Base-by-base conservation (phyloP, 2,329 filamentous ascomycete species). In the Fusarium pilosicola region DNA sequence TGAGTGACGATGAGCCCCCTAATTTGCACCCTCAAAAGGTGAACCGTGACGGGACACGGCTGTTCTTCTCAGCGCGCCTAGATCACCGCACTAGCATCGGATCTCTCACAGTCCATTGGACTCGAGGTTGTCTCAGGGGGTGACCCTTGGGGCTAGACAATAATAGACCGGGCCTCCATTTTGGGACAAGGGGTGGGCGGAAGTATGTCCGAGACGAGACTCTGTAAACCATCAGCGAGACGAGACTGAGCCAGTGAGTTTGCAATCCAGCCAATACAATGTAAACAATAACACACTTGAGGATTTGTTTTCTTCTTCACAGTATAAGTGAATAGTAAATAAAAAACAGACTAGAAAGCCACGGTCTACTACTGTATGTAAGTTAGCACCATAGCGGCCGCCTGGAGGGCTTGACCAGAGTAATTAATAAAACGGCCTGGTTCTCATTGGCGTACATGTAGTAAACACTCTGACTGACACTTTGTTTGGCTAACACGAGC, bases 41-140 rank as follows among this genome's bases (percentile, higher is more conserved):
- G 32, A 34, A 34, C 32, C 32, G 32, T 34, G 67, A 75, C 51
- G 48, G 58, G 22, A 60, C 57, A 41, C 38, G 30, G 61, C 45
- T 57, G 56, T 38, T 38, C 56, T 44, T 62, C 57, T 63, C 69
- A 62, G 74, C 75, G 71, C 59, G 49, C 62, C 62, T 70, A 66
- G 65, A 52, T 66, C 65, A 72, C 62, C 64, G 49, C 68, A 62
- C 76, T 78, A 77, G 74, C 46, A 62, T 68, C 28, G 54, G 54
- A 74, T 74, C 63, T 65, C 70, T 64, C 39, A 24, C 63, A 52
- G 36, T 73, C 70, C 64, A 77, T 78, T 76, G 75, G 74, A 68
- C 57, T 65, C 30, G 64, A 57, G 51, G 36, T 56, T 69, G 76
- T 78, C 75, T 78, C 76, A 78, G 76, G 76, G 74, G 76, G 70